phyloP scores from a whole-genome alignment of 176 grass and related monocot genomes.

The Musa beccarii region DNA sequence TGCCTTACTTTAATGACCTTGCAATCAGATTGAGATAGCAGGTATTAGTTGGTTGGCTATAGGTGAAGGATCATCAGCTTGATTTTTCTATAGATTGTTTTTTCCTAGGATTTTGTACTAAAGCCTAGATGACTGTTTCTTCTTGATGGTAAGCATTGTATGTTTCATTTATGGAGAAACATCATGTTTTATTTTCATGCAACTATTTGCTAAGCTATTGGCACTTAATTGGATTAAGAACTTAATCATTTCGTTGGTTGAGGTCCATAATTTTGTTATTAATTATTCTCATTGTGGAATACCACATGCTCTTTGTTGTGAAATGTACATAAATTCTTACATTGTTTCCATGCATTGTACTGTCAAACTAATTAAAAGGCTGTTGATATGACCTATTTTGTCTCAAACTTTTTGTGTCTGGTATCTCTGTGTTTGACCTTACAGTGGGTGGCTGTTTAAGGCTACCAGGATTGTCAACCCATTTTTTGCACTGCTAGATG shows the following conservation, averaged over 20 bases:
- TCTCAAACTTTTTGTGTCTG: not conserved
- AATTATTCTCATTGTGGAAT: not conserved
- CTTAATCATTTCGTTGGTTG: not conserved
- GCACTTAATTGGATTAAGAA: not conserved
- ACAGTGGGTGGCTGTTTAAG: conserved; percentile 84
- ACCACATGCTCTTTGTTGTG: too few relatives aligned
- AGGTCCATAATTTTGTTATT: not conserved
- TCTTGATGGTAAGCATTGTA: too few relatives aligned
- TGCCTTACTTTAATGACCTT: too few relatives aligned
- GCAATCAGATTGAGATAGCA: too few relatives aligned
- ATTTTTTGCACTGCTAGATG: conserved; percentile 74
- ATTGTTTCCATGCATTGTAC: not conserved
- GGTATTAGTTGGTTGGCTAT: too few relatives aligned
- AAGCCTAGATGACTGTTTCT: too few relatives aligned
- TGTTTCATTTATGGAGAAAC: not conserved
- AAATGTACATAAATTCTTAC: not conserved
- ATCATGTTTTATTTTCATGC: not conserved
- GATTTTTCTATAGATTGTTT: too few relatives aligned
- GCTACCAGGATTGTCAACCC: conserved; percentile 75
- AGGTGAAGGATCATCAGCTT: too few relatives aligned
- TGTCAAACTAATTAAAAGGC: not conserved
- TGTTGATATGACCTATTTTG: not conserved
- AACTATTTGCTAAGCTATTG: not conserved
- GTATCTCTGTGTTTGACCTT: not conserved
- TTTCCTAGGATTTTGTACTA: too few relatives aligned